These are phyloP conservation scores for Fusarium mundagurra DNA, from an alignment of 2,329 filamentous ascomycete species.

Conservation along the genomic window DNA sequence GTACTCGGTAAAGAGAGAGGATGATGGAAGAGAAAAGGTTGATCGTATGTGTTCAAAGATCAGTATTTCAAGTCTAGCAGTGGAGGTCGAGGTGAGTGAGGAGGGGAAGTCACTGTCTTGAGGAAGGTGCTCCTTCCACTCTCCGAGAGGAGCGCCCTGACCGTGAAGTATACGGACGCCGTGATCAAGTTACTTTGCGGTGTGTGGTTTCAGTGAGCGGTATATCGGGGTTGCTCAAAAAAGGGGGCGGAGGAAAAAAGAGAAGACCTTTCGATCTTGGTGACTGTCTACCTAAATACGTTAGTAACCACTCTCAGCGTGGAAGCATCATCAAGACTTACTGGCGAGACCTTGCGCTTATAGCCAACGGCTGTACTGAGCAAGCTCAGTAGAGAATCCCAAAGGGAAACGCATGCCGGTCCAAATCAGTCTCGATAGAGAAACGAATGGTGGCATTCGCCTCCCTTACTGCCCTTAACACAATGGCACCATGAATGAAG, in stretches of 20 bases:
- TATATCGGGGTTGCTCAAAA: neutral
- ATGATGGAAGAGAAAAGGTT: constrained; percentile 1
- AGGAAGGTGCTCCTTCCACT: constrained; percentile 15
- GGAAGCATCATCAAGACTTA: neutral
- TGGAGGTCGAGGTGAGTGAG: neutral
- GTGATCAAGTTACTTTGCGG: neutral
- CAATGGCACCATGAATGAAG: neutral
- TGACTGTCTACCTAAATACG: neutral
- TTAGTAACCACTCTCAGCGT: neutral
- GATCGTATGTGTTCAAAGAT: neutral
- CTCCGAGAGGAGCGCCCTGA: neutral
- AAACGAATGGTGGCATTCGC: neutral
- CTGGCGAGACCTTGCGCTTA: neutral
- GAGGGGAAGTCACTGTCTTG: neutral
- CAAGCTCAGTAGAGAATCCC: neutral
- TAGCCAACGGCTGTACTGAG: neutral
- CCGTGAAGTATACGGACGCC: neutral
- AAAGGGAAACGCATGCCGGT: neutral
- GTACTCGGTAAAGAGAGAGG: constrained; percentile 11
- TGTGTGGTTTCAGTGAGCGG: neutral
- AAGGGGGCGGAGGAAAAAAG: neutral
- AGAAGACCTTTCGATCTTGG: neutral
- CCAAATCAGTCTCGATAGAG: neutral
- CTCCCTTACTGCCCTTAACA: neutral
- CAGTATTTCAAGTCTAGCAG: neutral